phyloP scores from a whole-genome alignment of 371 early-diverging fungal genomes.

The Mucor irregularis region DNA sequence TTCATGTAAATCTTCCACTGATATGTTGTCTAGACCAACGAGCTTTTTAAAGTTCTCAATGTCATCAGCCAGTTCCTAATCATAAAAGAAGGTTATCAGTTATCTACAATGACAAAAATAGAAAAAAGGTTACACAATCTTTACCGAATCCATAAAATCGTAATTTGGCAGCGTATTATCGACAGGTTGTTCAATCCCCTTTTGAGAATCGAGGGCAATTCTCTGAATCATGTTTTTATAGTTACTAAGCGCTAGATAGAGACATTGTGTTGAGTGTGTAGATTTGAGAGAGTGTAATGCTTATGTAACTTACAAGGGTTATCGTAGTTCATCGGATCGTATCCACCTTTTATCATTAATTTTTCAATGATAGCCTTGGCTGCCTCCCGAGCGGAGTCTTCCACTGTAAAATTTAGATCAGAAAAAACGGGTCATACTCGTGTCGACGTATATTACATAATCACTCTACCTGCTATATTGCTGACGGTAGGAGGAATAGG shows the following conservation, averaged over 20 bases:
- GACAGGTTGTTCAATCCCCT: neutral
- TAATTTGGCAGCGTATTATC: conserved; percentile 17
- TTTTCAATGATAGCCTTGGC: conserved; percentile 30
- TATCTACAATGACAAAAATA: neutral
- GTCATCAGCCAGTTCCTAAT: conserved; percentile 13
- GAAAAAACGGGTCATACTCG: neutral
- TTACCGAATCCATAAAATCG: conserved; percentile 11
- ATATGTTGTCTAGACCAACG: conserved; percentile 13
- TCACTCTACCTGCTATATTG: conserved; percentile 13
- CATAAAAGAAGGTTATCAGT: no score
- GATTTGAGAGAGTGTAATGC: neutral
- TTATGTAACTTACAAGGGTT: conserved; percentile 64
- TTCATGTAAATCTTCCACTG: neutral
- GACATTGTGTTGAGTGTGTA: neutral
- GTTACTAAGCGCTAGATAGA: conserved; percentile 49
- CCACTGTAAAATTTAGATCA: neutral
- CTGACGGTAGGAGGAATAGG: conserved; percentile 30
- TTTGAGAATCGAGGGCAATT: conserved; percentile 46
- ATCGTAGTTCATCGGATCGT: conserved; percentile 44
- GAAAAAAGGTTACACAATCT: neutral
- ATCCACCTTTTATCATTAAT: conserved; percentile 46
- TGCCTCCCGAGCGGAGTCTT: neutral
- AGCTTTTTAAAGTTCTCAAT: conserved; percentile 15
- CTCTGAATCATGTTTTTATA: conserved; percentile 62
- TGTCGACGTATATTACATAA: neutral